Base-by-base conservation (phyloP, 2,329 filamentous ascomycete genomes). In the Raffaelea ambrosiae region DNA sequence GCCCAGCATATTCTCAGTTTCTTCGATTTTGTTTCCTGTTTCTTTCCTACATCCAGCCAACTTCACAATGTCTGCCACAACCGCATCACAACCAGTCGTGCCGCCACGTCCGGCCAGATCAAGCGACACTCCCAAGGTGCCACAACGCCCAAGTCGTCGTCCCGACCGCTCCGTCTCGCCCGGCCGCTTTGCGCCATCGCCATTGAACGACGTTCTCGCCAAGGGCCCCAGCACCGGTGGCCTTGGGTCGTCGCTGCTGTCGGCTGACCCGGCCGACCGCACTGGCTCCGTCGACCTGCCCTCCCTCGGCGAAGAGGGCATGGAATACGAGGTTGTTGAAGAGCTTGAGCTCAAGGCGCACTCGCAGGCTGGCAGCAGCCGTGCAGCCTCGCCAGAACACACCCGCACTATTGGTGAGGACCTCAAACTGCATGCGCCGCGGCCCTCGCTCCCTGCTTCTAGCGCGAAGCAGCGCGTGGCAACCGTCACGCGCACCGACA, bases 401-500 rank as follows among this genome's bases (percentile, higher is more conserved):
- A 90, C 84, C 19, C 81, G 86, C 59, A 88, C 83, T 57, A 74
- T 95, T 48, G 84, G 79, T 55, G 81, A 84, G 49, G 87, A 95
- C 60, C 69, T 96, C 58, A 86, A 93, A 65, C 79, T 97, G 50
- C 81, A 95, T 66, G 89, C 90, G 50, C 91, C 91, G 3, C 93
- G 83, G 66, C 89, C 91, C 5, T 94, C 89, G 14, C 73, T 95
- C 53, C 85, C 90, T 10, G 80, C 79, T 41, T 79, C 81, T 19
- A 93, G 84, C 58, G 89, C 90, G 51, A 93, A 89, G 67, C 81
- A 87, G 62, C 81, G 86, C 59, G 88, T 96, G 44, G 81, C 85
- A 61, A 74, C 79, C 14, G 89, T 96, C 51, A 96, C 91, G 31
- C 84, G 88, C 55, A 96, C 90, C 55, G 89, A 96, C 67, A 95